These are phyloP conservation scores for Rutstroemia sp. DNA, from an alignment of 2,329 filamentous ascomycete genomes.

Conservation along the genomic window DNA sequence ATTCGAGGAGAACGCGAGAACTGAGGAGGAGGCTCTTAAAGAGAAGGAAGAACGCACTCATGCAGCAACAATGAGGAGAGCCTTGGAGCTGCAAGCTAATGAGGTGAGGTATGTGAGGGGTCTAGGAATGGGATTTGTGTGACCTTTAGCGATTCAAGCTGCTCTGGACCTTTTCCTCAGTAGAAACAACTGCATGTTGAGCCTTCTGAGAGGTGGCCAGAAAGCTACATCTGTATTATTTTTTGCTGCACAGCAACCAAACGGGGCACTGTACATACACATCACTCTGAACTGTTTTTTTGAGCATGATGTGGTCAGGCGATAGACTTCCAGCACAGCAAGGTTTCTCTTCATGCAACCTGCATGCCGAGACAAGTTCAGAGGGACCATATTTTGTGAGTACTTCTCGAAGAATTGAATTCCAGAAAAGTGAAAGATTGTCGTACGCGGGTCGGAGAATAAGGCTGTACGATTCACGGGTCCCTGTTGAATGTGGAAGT, in stretches of 20 bases:
- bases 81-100: conserved; percentile 58
- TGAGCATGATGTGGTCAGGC: conserved; percentile 11
- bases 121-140: conserved; percentile 43
- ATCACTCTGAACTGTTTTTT: conserved; percentile 1
- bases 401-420: conserved; percentile 1
- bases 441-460: conserved; percentile 9
- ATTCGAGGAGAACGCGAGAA: conserved; percentile 37
- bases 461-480: conserved; percentile 9
- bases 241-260: conserved; percentile 5
- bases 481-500: background rate
- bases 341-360: conserved; percentile 1
- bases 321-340: conserved; percentile 8
- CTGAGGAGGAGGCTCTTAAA: conserved; percentile 39
- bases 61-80: conserved; percentile 63
- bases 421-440: conserved; percentile 8
- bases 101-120: conserved; percentile 69
- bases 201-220: background rate
- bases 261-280: conserved; percentile 6
- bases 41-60: conserved; percentile 55
- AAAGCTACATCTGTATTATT: background rate
- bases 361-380: conserved; percentile 4
- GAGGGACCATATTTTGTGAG: conserved; percentile 2
- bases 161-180: background rate
- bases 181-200: background rate
- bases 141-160: conserved; percentile 3